These are phyloP conservation scores for Geotrichum klebahnii DNA, from an alignment of 1,139 yeast species.

Conservation along the genomic window DNA sequence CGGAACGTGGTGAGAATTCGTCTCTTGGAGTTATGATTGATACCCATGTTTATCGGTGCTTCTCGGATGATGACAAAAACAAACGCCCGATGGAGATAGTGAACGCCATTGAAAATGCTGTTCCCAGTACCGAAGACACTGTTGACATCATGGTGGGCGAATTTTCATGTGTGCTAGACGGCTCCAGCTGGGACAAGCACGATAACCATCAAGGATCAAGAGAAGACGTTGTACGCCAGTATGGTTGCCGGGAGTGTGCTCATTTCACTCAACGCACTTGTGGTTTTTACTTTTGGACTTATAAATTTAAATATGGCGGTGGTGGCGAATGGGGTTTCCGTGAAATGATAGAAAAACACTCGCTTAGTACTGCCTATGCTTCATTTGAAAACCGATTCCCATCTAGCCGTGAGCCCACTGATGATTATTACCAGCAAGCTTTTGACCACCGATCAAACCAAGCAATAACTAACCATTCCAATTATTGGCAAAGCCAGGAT, in stretches of 20 bases:
- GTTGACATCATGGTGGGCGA: constrained; percentile 83
- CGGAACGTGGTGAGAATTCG: constrained; percentile 23
- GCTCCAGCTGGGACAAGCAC: constrained; percentile 60
- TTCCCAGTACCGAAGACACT: constrained; percentile 50
- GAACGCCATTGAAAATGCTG: constrained; percentile 50
- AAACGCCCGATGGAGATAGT: constrained; percentile 64
- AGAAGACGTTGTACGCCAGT: constrained; percentile 42
- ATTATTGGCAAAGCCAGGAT: constrained; percentile 66
- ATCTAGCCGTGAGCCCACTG: constrained; percentile 5
- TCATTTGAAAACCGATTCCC: constrained; percentile 3
- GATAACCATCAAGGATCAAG: constrained; percentile 44
- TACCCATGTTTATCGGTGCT: constrained; percentile 80
- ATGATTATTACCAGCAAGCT: constrained; percentile 30
- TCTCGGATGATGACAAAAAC: constrained; percentile 64
- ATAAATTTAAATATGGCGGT: constrained; percentile 75
- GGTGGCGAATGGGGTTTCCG: constrained; percentile 96
- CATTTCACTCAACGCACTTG: constrained; percentile 53
- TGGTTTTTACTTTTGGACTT: constrained; percentile 88
- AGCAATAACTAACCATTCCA: constrained; percentile 48
- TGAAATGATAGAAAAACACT: constrained; percentile 68
- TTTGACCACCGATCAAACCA: constrained; percentile 44
- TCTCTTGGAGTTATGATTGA: constrained; percentile 68
- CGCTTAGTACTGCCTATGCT: constrained; percentile 32
- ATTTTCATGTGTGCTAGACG: constrained; percentile 81
- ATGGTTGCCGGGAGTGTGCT: constrained; percentile 44